Percentiles rank a stretch among this genome's conserved stretches.
These are phyloP conservation scores for Exophiala sp. DNA, from an alignment of 2,329 filamentous ascomycete species.

Conservation along the genomic window DNA sequence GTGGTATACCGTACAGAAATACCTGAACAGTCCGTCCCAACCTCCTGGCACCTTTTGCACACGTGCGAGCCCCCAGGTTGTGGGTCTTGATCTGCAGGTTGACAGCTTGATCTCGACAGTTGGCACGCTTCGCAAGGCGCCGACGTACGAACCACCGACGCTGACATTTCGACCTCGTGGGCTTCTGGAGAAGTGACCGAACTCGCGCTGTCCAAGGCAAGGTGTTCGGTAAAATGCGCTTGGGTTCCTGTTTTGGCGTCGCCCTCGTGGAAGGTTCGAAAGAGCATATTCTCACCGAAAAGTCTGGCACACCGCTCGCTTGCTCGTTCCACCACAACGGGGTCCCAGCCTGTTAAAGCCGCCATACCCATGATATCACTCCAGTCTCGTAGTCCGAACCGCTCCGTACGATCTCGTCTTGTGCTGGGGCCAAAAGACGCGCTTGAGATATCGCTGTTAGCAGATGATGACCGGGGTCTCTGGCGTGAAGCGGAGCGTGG, in stretches of 20 bases:
- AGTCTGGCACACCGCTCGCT: conserved; percentile 67
- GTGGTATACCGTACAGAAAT: conserved; percentile 9
- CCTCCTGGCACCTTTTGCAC: conserved; percentile 12
- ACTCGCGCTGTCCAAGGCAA: conserved; percentile 14
- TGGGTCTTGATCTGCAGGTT: neutral
- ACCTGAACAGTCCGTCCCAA: conserved; percentile 9
- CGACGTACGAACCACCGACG: conserved; percentile 7
- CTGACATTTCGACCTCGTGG: neutral
- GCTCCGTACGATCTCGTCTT: conserved; percentile 10
- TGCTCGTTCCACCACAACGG: conserved; percentile 59
- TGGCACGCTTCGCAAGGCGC: conserved; percentile 12
- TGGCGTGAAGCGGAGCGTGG: conserved; percentile 2
- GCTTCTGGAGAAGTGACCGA: conserved; percentile 3
- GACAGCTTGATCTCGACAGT: conserved; percentile 5
- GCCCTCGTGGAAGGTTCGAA: conserved; percentile 52
- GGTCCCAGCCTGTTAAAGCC: conserved; percentile 63
- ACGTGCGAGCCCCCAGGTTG: neutral
- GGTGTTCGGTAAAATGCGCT: conserved; percentile 19
- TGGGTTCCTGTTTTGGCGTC: conserved; percentile 4
- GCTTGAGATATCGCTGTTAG: conserved; percentile 5
- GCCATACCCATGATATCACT: conserved; percentile 76
- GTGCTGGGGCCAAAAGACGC: neutral
- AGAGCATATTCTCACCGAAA: conserved; percentile 65
- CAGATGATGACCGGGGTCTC: conserved; percentile 8
- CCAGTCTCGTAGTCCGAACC: conserved; percentile 62